These are phyloP conservation scores for Pseudogymnoascus sp. DNA, from an alignment of 2,329 filamentous ascomycete genomes.

Conservation along the genomic window DNA sequence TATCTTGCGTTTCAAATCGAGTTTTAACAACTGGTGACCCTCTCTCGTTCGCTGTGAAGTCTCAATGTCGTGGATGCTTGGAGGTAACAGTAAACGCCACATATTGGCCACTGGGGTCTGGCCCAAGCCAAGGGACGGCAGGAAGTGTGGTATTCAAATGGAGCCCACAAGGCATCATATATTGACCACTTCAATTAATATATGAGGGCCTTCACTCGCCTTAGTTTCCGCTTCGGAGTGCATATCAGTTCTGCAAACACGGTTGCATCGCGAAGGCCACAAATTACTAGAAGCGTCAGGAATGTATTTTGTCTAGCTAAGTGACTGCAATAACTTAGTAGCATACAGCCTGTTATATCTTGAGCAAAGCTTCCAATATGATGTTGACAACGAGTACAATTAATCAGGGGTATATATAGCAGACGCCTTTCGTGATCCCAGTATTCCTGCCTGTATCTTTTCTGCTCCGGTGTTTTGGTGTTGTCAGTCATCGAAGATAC, in stretches of 20 bases:
- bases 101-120: not conserved
- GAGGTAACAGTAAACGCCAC: not conserved
- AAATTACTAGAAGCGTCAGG: not conserved
- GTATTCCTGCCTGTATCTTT: not conserved
- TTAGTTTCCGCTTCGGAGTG: not conserved
- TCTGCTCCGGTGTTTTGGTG: constrained; percentile 12
- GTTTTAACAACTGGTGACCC: not conserved
- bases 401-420: not conserved
- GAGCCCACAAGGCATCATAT: not conserved
- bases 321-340: not conserved
- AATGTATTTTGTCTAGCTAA: not conserved
- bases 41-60: not conserved
- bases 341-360: not conserved
- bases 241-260: not conserved
- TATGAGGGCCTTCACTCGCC: not conserved
- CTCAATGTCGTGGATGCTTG: not conserved
- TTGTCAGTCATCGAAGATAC: constrained; percentile 27
- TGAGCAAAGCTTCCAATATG: not conserved
- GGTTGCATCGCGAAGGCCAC: not conserved
- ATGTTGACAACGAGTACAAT: not conserved
- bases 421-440: not conserved
- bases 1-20: not conserved
- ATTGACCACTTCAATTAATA: not conserved
- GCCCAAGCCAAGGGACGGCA: too few species aligned
- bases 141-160: not conserved